Evolutionary conservation across 1,139 yeast genomes (phyloP), one percentile per base, ranked within the genome.

Genomic region (Hyphopichia wangnamkhiaoensis): DNA sequence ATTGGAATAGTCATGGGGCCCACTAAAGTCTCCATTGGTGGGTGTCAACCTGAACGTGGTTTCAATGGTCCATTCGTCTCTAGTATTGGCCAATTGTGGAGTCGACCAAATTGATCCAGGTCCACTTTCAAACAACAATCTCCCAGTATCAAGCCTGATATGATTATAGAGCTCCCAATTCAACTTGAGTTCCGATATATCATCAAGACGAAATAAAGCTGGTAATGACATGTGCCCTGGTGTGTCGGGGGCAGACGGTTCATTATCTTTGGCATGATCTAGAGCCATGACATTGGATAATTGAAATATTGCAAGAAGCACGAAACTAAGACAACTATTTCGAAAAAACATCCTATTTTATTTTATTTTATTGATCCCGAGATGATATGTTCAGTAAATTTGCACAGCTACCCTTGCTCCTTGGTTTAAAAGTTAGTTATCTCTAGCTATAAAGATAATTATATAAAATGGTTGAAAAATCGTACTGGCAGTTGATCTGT

Each of bases 1-100:
- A 43, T 82, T 79, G 7, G 50, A 41, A 5, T 23, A 12, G 12
- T 32, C 34, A 16, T 32, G 34, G 16, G n/a, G 19, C 28, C 43
- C 45, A 44, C 46, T 68, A n/a, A 46, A 42, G 24, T 57, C 49
- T 43, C 68, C 72, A 10, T 49, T 47, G 3, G 45, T 40, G 4
- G 47, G 43, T 5, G 76, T 56, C 32, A 85, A 77, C 58, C 91
- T 73, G 48, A 83, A 73, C 2, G 82, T 74, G 35, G 78, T 54
- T 50, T 84, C 90, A 10, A 79, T 49, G 0, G 89, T 79, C 74
- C 85, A 82, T 30, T 77, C 76, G 8, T 71, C 53, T 2, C 58
- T 58, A 3, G 58, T 47, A 18, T 58, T 54, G 2, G 61, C 61
- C 41, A 73, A 43, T 12, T 56, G 54, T 1, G 63, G 53, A 23